Conservation (phyloP, 1,284 basidiomycete genomes). For the Ceratorhiza oryzae-sativae region DNA sequence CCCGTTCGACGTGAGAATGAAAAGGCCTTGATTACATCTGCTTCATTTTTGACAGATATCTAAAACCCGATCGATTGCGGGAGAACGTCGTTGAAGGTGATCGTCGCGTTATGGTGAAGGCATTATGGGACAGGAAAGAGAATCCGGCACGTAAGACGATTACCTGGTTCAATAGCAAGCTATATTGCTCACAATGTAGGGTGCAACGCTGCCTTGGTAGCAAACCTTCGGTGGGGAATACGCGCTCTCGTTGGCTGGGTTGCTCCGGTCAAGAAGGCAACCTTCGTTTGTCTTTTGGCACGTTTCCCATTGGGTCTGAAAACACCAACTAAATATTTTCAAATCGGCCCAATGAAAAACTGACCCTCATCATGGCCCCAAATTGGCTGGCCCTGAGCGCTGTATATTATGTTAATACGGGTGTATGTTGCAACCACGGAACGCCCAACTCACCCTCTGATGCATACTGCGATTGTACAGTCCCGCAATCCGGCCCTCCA, state of each 20-base stretch:
- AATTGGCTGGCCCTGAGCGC: constrained; percentile 6
- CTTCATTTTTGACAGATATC: constrained; percentile 55
- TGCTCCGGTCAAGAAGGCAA: constrained; percentile 15
- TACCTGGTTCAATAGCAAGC: too few relatives aligned
- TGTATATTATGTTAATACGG: neutral
- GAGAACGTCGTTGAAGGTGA: too few relatives aligned
- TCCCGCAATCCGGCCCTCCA: constrained; percentile 13
- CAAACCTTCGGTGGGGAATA: constrained; percentile 4
- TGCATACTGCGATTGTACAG: constrained; percentile 18
- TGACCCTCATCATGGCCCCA: constrained; percentile 9
- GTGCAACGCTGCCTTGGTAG: constrained; percentile 23
- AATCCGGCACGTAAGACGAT: too few relatives aligned
- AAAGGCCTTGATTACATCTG: constrained; percentile 57
- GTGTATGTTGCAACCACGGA: neutral
- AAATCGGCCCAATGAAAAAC: neutral
- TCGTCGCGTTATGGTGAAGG: too few relatives aligned
- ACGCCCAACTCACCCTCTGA: neutral
- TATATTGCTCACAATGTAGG: constrained; percentile 8
- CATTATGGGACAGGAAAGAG: too few relatives aligned
- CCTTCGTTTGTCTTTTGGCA: constrained; percentile 29
- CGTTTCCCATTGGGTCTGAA: constrained; percentile 29
- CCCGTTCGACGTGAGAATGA: constrained; percentile 53
- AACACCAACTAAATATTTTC: constrained; percentile 27
- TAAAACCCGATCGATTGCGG: too few relatives aligned
- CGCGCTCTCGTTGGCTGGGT: neutral